Evolutionary conservation across 1,284 basidiomycete species (phyloP), one percentile per base, ranked within the genome.

Genomic region (Chiua sp.): DNA sequence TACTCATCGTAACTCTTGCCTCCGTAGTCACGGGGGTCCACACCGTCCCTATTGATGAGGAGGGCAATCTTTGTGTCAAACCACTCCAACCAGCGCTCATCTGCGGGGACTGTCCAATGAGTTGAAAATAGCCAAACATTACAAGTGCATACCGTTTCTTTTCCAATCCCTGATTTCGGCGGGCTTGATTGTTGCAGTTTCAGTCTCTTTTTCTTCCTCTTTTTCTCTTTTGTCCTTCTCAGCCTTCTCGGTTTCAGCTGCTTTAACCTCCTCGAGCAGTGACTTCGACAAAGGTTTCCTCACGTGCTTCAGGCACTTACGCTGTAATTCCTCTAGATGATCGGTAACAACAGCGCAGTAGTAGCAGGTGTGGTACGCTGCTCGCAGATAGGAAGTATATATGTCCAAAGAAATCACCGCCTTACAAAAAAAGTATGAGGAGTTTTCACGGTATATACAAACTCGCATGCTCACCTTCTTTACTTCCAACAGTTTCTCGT

Each of bases 261-360:
- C 77, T 66, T 80, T 85, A 59, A 82, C 72, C 72, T 88, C 88
- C 63, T 87, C 85, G 65, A 82, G 76, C 65, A 81, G 73, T 64
- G 78, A 76, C 75, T 84, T 87, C 63, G 82, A 83, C 69, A 87
- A 72, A 51, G 88, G 85, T 75, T 88, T 91, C 75, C 96, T 86
- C 61, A 92, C 81, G 80, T 98, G 96, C 79, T 89, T 90, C 68
- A 97, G 83, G 81, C 96, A 98, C 79, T 95, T 94, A 72, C 94
- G 87, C 76, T 94, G 90, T 70, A 98, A 84, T 82, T 97, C 94
- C 79, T 98, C 96, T 75, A 91, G 79, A 80, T 95, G 94, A 78
- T 96, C 91, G 73, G 89, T 91, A 66, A 93, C 86, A 73, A 94
- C 89, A 68, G 92, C 89, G 81, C 96, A 98, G 79, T 98, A 98